Evolutionary conservation across 805 yeast species (phyloP), one percentile per base, ranked within the genome.

Genomic region (Kazachstania kunashirensis): DNA sequence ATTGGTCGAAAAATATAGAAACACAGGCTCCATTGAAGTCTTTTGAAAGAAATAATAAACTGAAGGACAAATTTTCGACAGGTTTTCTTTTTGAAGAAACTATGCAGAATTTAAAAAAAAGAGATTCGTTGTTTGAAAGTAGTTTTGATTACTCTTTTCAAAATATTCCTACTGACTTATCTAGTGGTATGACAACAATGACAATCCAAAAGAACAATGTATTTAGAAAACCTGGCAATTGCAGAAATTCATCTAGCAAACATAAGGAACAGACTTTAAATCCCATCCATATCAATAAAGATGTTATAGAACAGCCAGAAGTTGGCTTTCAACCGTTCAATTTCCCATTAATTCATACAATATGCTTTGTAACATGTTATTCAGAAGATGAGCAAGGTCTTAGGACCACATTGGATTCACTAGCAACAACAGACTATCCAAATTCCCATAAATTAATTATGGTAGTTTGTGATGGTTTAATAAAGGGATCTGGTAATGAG

Each of bases 401-500:
- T 40, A 70, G 97, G 49, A 76, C 88, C 0, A 86, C 97, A 0
- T 60, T 89, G 45, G 97, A 92, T 59, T 89, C 97, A 1, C 56
- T 92, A 36, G 83, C 94, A 12, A 84, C 95, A 1, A 86, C 96
- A 1, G 95, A 85, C 46, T 92, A 82, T 57, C 96, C 98, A 41
- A 88, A 85, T 58, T 84, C 96, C 3, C 98, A 92, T 61, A 92
- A 89, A 59, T 65, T 92, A 43, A 67, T 92, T 29, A 63, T 86
- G 38, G 77, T 88, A 27, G 71, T 92, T n/a, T 89, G 97, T 67
- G 98, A 92, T 64, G 98, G 98, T 46, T 47, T 89, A 23, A 79
- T 92, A 48, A 88, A 88, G 52, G 98, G 98, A 45, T 78, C 95
- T 16, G 97, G 96, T 30, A 89, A 89, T 59, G 88, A 78, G 36